A percentile compares a stretch with the other conserved stretches of the same genome.
phyloP scores from a whole-genome alignment of 164 flowering plant species.

The Stephania japonica region DNA sequence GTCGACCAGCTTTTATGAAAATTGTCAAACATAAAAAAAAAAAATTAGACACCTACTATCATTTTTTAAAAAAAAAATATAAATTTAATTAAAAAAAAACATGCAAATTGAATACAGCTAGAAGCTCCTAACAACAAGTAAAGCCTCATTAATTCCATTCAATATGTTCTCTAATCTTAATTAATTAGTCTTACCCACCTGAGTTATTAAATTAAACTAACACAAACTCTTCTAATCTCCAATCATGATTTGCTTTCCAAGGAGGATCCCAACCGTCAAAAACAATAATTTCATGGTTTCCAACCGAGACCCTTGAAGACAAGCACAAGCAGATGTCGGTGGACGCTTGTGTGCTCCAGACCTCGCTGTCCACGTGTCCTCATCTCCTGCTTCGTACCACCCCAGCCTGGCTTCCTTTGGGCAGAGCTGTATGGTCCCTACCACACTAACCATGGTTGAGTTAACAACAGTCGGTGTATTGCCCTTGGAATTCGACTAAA shows the following conservation, averaged over 20 bases:
- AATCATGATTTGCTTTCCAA: neutral
- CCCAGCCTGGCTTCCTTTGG: neutral
- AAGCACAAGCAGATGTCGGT: neutral
- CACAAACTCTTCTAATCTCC: neutral
- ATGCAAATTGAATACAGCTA: too few species aligned
- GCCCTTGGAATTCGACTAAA: neutral
- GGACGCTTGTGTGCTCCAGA: neutral
- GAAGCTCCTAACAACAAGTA: too few species aligned
- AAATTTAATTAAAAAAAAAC: neutral
- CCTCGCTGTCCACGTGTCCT: neutral
- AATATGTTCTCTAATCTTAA: neutral
- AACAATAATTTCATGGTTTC: neutral
- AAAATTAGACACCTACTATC: too few species aligned
- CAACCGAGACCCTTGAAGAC: neutral
- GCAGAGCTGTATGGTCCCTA: slow-evolving; percentile 5
- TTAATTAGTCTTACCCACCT: neutral
- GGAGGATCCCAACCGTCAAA: neutral
- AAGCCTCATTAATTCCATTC: too few species aligned
- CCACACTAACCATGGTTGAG: slow-evolving; percentile 3
- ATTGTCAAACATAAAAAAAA: too few species aligned
- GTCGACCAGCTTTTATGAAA: too few species aligned
- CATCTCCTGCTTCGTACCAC: neutral
- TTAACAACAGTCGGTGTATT: neutral
- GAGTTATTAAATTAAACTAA: neutral
- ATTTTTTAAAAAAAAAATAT: too few species aligned